Evolutionary conservation across 164 flowering plant species (phyloP), one percentile per base, ranked within the genome.

Genomic region (Saururus chinensis): DNA sequence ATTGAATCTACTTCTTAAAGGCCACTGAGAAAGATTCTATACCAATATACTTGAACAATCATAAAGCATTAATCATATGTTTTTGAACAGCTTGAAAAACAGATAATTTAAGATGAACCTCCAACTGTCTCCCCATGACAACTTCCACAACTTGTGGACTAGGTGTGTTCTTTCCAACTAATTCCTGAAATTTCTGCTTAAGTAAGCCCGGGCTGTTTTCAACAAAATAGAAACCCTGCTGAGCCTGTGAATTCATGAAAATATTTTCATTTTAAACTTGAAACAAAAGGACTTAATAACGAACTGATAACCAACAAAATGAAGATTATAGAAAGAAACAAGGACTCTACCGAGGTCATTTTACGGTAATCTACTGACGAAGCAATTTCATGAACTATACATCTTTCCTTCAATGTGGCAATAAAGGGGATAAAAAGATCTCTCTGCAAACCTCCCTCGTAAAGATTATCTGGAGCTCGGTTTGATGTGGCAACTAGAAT

Each of bases 371-470:
- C 99, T 14, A 79, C 77, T 53, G 89, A 62, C 35, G 99, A 95
- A 67, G 95, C 95, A 65, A 95, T 95, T 75, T 83, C 85, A 78
- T 83, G 99, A 76, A 60, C 74, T 25, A 84, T 75, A 72, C 97
- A 87, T 73, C 93, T 84, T 82, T 91, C 99, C 97, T 95, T 95
- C 74, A 95, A 70, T 49, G 87, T 78, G 56, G 93, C 75, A 76
- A 95, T 91, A 72, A 95, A 95, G 48, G 99, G 99, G 24, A 95
- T 75, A 68, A 95, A 95, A 65, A 95, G 93, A 77, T 95, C 95
- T 74, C 99, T 87, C 74, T 95, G 99, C 68, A 95, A 66, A 60
- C 99, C 99, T 60, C 93, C 80, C 80, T 95, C 99, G 64, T 95
- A 95, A 16, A 95, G 84, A n/a, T 79, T 77, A 73, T 91, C 97